Conservation (phyloP, 78 protist species). For the Dictyostelium citrinum region DNA sequence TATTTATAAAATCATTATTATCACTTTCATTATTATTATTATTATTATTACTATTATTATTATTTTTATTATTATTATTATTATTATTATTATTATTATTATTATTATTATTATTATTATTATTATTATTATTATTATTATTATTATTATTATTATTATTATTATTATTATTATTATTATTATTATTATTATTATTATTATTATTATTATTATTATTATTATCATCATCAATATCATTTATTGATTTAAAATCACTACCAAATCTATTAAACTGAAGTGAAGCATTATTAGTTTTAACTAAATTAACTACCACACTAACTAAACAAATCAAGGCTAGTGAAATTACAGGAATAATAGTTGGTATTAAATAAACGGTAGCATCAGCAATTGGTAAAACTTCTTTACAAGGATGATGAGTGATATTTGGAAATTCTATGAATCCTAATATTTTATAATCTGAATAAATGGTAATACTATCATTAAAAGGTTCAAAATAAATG, state of each 20-base stretch:
- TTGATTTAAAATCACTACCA: not conserved
- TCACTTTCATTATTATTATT: not conserved
- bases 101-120: not conserved
- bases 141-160: not conserved
- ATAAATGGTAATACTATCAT: not conserved
- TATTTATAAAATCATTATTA: not conserved
- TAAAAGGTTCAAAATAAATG: not conserved
- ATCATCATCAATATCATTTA: not conserved
- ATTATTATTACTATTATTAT: not conserved
- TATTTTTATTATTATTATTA: not conserved
- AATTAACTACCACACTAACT: not conserved
- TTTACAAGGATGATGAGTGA: not conserved
- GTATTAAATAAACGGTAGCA: not conserved
- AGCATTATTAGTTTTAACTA: conserved; percentile 2
- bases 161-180: not conserved
- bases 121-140: not conserved
- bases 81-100: not conserved
- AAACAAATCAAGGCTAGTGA: not conserved
- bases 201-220: not conserved
- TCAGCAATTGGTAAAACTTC: not conserved
- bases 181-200: not conserved
- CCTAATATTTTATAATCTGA: conserved; percentile 8
- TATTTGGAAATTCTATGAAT: not conserved
- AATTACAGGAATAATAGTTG: not conserved
- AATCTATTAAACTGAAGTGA: not conserved